Evolutionary conservation across 2,329 filamentous ascomycete genomes (phyloP).

Genomic region (Nemania sp.): DNA sequence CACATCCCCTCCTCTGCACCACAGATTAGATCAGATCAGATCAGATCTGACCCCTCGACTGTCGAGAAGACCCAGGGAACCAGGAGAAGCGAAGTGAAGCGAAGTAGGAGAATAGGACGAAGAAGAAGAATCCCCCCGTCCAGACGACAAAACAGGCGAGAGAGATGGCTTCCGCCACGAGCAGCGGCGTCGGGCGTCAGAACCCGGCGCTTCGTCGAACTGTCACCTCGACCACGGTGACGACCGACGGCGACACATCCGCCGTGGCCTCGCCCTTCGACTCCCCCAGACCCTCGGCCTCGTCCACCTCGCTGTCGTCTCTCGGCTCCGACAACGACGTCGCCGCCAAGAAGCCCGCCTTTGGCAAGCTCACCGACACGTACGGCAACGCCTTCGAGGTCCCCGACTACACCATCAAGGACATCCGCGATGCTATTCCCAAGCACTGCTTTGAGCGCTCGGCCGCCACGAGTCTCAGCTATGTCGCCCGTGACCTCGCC

Average conservation of each 20-base stretch:
- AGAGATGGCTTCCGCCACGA: slow-evolving; percentile 52
- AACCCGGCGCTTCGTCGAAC: slow-evolving; percentile 55
- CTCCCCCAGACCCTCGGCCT: slow-evolving; percentile 68
- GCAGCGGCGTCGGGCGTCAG: slow-evolving; percentile 49
- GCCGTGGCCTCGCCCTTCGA: slow-evolving; percentile 62
- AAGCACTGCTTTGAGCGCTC: slow-evolving; percentile 96
- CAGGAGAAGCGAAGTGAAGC: neutral
- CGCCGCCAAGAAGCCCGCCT: slow-evolving; percentile 45
- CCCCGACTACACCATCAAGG: slow-evolving; percentile 95
- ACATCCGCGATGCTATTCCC: slow-evolving; percentile 95
- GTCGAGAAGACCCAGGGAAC: neutral
- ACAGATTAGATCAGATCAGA: too few species aligned
- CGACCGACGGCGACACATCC: slow-evolving; percentile 54
- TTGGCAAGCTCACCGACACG: slow-evolving; percentile 79
- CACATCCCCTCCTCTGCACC: neutral
- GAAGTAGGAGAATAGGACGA: neutral
- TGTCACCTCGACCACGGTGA: slow-evolving; percentile 46
- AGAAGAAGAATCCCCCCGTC: neutral
- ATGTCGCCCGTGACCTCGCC: slow-evolving; percentile 81
- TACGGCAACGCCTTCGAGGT: slow-evolving; percentile 94
- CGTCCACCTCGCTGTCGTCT: slow-evolving; percentile 90
- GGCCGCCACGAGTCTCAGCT: slow-evolving; percentile 72
- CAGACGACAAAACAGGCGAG: too few species aligned
- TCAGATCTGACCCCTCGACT: too few species aligned
- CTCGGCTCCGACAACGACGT: slow-evolving; percentile 67